These are phyloP conservation scores for Flagelloscypha sp. DNA, from an alignment of 768 basidiomycete genomes.

Conservation along the genomic window DNA sequence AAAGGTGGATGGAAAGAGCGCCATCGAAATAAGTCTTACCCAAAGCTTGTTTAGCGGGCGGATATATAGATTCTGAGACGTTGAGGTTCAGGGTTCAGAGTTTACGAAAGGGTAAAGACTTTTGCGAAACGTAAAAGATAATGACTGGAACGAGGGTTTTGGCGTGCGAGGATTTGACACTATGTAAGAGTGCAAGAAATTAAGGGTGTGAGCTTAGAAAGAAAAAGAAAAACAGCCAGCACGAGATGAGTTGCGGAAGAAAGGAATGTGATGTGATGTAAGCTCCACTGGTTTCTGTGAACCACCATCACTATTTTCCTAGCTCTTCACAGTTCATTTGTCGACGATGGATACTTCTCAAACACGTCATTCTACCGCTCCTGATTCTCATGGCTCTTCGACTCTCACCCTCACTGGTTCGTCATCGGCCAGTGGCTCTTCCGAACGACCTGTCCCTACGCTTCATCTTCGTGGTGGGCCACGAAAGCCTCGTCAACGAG, in stretches of 20 bases:
- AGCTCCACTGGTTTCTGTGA: constrained; percentile 1
- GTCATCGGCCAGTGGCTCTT: constrained; percentile 5
- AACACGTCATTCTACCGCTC: constrained; percentile 4
- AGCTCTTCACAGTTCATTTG: too few species aligned
- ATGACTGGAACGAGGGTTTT: too few species aligned
- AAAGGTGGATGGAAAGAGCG: too few species aligned
- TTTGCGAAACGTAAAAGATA: too few species aligned
- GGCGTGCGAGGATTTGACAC: neutral
- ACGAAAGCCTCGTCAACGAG: constrained; percentile 39
- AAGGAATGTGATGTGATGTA: constrained; percentile 1
- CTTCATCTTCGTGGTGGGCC: constrained; percentile 54
- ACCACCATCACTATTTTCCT: neutral
- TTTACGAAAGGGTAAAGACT: too few species aligned
- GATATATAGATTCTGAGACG: too few species aligned
- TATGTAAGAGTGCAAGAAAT: constrained; percentile 3
- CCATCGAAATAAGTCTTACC: too few species aligned
- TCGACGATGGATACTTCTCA: constrained; percentile 1
- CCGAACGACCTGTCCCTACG: constrained; percentile 33
- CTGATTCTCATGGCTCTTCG: constrained; percentile 5
- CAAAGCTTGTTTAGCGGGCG: too few species aligned
- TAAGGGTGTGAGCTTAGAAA: constrained; percentile 2
- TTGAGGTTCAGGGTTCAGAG: too few species aligned
- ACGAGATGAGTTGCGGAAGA: neutral
- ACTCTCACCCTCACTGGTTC: constrained; percentile 4
- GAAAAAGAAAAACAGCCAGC: neutral